A percentile compares a stretch with the other conserved stretches of the same genome.
phyloP scores from a whole-genome alignment of 805 yeast genomes.

The Helenozyma baotianmanensis region DNA sequence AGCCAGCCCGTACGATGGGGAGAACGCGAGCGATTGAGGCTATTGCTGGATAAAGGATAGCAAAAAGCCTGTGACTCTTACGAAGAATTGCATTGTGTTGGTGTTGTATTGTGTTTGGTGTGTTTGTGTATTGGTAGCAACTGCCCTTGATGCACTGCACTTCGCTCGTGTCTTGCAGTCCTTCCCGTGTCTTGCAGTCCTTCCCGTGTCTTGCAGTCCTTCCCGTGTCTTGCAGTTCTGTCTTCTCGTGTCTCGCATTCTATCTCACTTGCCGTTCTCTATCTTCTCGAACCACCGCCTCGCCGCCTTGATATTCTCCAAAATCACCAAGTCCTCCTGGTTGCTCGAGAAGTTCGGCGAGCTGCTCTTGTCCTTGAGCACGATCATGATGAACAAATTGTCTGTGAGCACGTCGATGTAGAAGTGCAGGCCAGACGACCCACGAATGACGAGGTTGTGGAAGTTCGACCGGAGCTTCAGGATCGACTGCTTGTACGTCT shows the following conservation, averaged over 20 bases:
- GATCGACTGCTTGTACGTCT: slow-evolving; percentile 89
- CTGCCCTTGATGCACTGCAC: no score
- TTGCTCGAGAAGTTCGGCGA: slow-evolving; percentile 20
- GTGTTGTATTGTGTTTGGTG: no score
- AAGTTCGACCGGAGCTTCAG: slow-evolving; percentile 83
- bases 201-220: no score
- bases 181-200: no score
- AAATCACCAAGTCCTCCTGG: slow-evolving; percentile 42
- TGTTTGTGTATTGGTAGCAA: no score
- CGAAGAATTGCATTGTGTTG: neutral
- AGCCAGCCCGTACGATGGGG: neutral
- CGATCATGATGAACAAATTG: slow-evolving; percentile 59
- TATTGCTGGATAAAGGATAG: neutral
- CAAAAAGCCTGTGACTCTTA: neutral
- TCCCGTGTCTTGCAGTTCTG: no score
- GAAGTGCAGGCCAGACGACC: slow-evolving; percentile 41
- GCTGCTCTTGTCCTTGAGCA: slow-evolving; percentile 40
- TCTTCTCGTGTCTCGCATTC: no score
- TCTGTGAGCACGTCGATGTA: slow-evolving; percentile 54
- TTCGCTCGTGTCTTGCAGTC: no score
- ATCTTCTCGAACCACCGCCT: slow-evolving; percentile 49
- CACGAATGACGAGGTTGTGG: slow-evolving; percentile 69
- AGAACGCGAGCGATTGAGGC: neutral
- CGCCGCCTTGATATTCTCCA: slow-evolving; percentile 56
- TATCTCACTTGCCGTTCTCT: slow-evolving; percentile 25